These are phyloP conservation scores for Amborella trichopoda DNA, from an alignment of 164 flowering plant species.

Conservation along the genomic window DNA sequence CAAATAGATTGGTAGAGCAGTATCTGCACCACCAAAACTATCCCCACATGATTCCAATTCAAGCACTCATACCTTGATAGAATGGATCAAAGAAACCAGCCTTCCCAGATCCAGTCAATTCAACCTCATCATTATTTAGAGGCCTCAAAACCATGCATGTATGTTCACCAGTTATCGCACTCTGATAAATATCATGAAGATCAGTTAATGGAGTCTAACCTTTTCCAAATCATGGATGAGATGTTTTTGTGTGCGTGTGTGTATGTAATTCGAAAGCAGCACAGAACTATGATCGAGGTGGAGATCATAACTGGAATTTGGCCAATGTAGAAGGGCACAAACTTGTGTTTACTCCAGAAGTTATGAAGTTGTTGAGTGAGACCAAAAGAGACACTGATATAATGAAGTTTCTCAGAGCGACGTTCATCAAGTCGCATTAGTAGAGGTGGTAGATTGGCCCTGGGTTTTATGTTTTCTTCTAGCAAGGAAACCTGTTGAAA, in stretches of 20 bases:
- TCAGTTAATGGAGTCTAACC: too few species aligned
- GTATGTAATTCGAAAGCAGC: too few species aligned
- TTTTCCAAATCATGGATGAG: too few species aligned
- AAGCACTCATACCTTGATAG: conserved; percentile 50
- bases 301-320: conserved; percentile 53
- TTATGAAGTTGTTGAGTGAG: conserved; percentile 81
- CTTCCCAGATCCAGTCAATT: conserved; percentile 36
- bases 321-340: conserved; percentile 85
- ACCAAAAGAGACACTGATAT: conserved; percentile 94
- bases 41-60: too few species aligned
- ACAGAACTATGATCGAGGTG: neutral
- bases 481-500: conserved; percentile 60
- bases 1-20: too few species aligned
- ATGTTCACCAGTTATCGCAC: conserved; percentile 86
- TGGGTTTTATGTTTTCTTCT: conserved; percentile 76
- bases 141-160: conserved; percentile 89
- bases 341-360: conserved; percentile 84
- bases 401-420: conserved; percentile 82
- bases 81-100: conserved; percentile 72
- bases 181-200: too few species aligned
- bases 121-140: conserved; percentile 65
- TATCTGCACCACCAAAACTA: too few species aligned
- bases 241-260: too few species aligned
- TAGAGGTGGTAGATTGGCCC: conserved; percentile 71
- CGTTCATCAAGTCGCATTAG: conserved; percentile 81